Percentiles rank a stretch among this genome's conserved stretches.
Conservation (phyloP, 306 rosid genomes). For the Pterocarpus santalinus region DNA sequence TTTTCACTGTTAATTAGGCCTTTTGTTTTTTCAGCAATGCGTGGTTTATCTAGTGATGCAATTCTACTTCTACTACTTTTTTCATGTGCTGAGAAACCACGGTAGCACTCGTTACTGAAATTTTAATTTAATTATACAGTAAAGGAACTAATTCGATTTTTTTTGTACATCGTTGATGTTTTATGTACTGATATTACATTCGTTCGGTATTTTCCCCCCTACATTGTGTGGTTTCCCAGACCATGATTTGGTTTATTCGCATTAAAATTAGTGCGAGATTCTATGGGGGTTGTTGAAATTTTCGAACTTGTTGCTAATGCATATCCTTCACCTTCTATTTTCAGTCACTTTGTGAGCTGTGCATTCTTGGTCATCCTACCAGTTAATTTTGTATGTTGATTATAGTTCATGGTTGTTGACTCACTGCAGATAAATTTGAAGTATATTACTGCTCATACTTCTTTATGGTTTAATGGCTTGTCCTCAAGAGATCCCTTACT, state of each 20-base stretch:
- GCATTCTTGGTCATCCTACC: conserved; percentile 17
- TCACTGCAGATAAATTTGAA: conserved; percentile 48
- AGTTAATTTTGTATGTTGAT: conserved; percentile 39
- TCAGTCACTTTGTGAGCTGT: conserved; percentile 20
- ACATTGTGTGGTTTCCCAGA: conserved; percentile 5
- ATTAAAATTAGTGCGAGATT: conserved; percentile 22
- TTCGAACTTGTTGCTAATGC: neutral
- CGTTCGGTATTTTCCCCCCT: too few species aligned
- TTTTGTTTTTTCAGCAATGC: conserved; percentile 37
- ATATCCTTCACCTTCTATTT: conserved; percentile 5
- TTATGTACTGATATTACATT: neutral
- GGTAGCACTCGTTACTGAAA: conserved; percentile 5
- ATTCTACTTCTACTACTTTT: conserved; percentile 1
- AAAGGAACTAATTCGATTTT: neutral
- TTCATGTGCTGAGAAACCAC: conserved; percentile 15
- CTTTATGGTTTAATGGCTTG: conserved; percentile 54
- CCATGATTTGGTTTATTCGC: conserved; percentile 1
- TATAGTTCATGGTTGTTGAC: conserved; percentile 47
- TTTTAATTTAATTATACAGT: neutral
- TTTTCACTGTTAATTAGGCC: conserved; percentile 30
- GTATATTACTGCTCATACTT: conserved; percentile 38
- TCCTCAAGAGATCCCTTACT: conserved; percentile 38
- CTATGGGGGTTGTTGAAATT: conserved; percentile 30
- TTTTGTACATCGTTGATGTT: neutral
- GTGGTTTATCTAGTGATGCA: conserved; percentile 31